Conservation (phyloP, 805 yeast genomes). For the Ogataea corticis region DNA sequence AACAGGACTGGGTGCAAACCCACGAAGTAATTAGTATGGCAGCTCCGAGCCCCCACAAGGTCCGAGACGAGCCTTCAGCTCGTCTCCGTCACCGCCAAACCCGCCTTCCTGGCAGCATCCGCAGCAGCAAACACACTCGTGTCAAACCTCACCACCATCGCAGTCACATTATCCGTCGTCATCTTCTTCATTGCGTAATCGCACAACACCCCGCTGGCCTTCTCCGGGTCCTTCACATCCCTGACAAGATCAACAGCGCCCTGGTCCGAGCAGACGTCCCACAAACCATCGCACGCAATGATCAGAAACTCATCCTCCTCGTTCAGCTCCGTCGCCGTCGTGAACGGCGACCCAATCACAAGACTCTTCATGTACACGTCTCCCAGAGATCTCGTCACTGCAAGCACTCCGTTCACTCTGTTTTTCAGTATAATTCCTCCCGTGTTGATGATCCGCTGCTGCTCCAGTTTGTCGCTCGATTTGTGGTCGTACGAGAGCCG, state of each 20-base stretch:
- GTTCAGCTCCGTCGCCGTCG: slow-evolving; percentile 79
- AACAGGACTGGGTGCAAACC: too few species aligned
- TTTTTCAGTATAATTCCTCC: slow-evolving; percentile 91
- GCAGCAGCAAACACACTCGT: slow-evolving; percentile 39
- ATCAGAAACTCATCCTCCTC: slow-evolving; percentile 74
- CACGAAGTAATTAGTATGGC: too few species aligned
- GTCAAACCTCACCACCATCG: slow-evolving; percentile 76
- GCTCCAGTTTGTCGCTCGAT: slow-evolving; percentile 79
- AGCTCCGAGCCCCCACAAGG: too few species aligned
- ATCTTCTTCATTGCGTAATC: slow-evolving; percentile 72
- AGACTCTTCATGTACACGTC: slow-evolving; percentile 89
- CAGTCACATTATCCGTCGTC: slow-evolving; percentile 90
- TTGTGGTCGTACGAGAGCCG: slow-evolving; percentile 92
- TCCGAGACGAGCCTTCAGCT: too few species aligned
- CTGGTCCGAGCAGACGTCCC: slow-evolving; percentile 92
- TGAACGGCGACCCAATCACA: slow-evolving; percentile 88
- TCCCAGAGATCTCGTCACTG: slow-evolving; percentile 91
- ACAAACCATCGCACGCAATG: slow-evolving; percentile 93
- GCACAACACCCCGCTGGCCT: slow-evolving; percentile 68
- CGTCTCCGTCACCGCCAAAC: neutral
- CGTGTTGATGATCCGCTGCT: slow-evolving; percentile 65
- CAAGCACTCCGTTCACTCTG: slow-evolving; percentile 93
- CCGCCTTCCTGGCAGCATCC: neutral
- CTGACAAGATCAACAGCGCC: slow-evolving; percentile 75
- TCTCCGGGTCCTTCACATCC: slow-evolving; percentile 54